Evolutionary conservation across 177 flowering plant genomes (phyloP), one percentile per base, ranked within the genome.

Genomic region (Vitis hybrid): DNA sequence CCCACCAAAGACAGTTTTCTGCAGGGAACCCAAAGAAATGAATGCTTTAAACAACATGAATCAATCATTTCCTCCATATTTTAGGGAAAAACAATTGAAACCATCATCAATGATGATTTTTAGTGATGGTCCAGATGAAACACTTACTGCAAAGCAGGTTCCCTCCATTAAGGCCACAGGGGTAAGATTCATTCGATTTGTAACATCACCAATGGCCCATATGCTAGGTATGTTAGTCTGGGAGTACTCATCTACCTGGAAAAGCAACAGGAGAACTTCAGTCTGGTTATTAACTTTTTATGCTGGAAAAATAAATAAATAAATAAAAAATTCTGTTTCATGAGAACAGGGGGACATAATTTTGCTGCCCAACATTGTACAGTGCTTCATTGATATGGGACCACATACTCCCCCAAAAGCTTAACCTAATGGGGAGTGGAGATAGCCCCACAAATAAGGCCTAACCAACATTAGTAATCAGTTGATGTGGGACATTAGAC

Each of bases 201-300:
- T 95, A 75, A 90, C 99, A 87, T 95, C 99, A 72, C 99, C 99
- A 58, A 95, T 79, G 64, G 99, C 99, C 98, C 97, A 95, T 75
- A 95, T 91, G 79, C 93, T 93, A 32, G 97, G 92, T 69, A 95
- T 69, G 67, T 74, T 91, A 66, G 99, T 90, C 52, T 80, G 82
- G 19, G 99, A 93, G 77, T 82, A 90, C 70, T 89, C 98, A 72
- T 95, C 89, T 4, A 95, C 99, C 99, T 95, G 80, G 6, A 77
- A 68, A 52, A 66, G n/a, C 60, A 68, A 56, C 3, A 51, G 17
- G 49, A 14, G 65, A 27, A 65, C 55, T 46, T 19, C n/a, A 15
- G 3, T 52, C 7, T 8, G 24, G 30, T 59, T 24, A 59, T 24
- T 24, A 24, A 24, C 27, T 24, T 24, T 24, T 49, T 46, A 48